phyloP scores from a whole-genome alignment of 2,329 filamentous ascomycete genomes.

The Talaromyces pinophilus region DNA sequence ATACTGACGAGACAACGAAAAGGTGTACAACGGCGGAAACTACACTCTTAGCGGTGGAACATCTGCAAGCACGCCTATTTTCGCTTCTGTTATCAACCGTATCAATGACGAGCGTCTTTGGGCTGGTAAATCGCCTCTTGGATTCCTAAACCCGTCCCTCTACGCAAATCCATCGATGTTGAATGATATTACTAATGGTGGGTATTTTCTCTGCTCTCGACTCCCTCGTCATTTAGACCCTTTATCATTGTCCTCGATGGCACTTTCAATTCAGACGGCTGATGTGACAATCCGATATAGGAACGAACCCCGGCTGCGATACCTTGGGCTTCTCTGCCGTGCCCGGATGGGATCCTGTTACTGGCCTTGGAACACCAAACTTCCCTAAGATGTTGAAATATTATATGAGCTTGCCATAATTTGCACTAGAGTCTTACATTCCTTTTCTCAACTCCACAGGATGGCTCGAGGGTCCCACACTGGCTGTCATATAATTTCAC shows the following conservation, averaged over 20 bases:
- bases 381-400: constrained; percentile 22
- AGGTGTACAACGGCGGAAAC: constrained; percentile 18
- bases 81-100: constrained; percentile 20
- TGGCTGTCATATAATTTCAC: neutral
- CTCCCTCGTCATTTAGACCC: neutral
- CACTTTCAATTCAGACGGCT: neutral
- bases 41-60: constrained; percentile 20
- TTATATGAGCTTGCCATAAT: constrained; percentile 17
- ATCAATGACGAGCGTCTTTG: constrained; percentile 23
- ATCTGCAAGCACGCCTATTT: constrained; percentile 22
- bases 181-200: constrained; percentile 23
- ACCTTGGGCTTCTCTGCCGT: constrained; percentile 18
- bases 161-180: constrained; percentile 22
- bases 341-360: constrained; percentile 36
- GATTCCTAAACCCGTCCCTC: constrained; percentile 19
- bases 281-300: neutral
- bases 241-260: neutral
- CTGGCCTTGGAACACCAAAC: constrained; percentile 36
- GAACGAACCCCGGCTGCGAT: constrained; percentile 20
- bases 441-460: neutral
- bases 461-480: neutral
- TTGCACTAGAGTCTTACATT: neutral
- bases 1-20: neutral
- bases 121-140: constrained; percentile 21
- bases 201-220: neutral